phyloP scores from a whole-genome alignment of 2,329 filamentous ascomycete species.

The Hortaea sp. region DNA sequence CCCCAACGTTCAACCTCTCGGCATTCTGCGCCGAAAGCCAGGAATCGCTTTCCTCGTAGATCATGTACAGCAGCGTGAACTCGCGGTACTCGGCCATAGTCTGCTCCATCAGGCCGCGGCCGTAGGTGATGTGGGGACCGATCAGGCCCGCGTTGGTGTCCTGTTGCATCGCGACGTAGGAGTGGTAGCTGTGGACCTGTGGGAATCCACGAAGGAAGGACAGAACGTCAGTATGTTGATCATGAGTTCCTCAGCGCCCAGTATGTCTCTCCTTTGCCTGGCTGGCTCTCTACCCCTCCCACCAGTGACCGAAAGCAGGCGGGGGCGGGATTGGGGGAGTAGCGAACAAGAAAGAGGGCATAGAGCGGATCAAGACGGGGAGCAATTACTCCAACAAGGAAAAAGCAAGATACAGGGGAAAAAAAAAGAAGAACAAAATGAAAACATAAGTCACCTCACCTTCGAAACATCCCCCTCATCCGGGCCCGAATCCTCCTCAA shows the following conservation, averaged over 20 bases:
- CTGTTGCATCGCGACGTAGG: constrained; percentile 17
- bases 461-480: constrained; percentile 5
- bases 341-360: too few species aligned
- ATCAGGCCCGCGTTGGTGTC: constrained; percentile 18
- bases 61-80: constrained; percentile 17
- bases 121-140: constrained; percentile 20
- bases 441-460: neutral
- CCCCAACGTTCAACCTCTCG: neutral
- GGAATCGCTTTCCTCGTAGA: constrained; percentile 16
- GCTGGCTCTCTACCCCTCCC: too few species aligned
- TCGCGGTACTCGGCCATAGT: constrained; percentile 20
- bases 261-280: too few species aligned
- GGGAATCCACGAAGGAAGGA: too few species aligned
- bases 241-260: too few species aligned
- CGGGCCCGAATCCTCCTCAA: constrained; percentile 9
- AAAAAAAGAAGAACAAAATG: too few species aligned
- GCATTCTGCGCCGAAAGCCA: constrained; percentile 16
- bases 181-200: constrained; percentile 17
- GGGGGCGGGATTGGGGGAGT: too few species aligned
- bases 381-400: too few species aligned
- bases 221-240: too few species aligned
- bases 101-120: constrained; percentile 15
- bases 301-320: too few species aligned
- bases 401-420: too few species aligned
- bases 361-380: too few species aligned